These are phyloP conservation scores for Coprinellus micaceus DNA, from an alignment of 768 basidiomycete species.

Conservation along the genomic window DNA sequence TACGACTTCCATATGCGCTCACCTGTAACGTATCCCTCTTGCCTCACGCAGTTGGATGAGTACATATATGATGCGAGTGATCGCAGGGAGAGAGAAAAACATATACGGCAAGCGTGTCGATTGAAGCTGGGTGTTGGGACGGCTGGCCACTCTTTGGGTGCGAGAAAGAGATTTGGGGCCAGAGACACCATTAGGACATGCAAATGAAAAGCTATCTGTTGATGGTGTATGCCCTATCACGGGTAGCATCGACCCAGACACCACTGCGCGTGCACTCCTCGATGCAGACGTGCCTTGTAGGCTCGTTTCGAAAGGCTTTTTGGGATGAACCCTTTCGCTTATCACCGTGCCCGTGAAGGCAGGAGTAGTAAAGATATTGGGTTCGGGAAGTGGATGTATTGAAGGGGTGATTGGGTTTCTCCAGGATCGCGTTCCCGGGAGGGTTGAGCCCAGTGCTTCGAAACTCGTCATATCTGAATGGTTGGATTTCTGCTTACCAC, in stretches of 20 bases:
- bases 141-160: background rate
- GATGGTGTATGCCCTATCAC: constrained; percentile 1
- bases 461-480: background rate
- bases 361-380: background rate
- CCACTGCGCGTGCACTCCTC: background rate
- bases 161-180: too few species aligned
- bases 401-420: constrained; percentile 2
- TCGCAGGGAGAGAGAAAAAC: background rate
- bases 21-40: background rate
- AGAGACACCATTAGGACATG: constrained; percentile 1
- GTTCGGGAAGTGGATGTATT: background rate
- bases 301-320: background rate
- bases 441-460: background rate
- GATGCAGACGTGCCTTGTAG: background rate
- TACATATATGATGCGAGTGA: background rate
- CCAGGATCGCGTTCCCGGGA: background rate
- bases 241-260: background rate
- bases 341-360: background rate
- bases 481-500: background rate
- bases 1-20: background rate
- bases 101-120: background rate
- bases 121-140: background rate
- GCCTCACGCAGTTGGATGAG: too few species aligned
- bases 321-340: background rate
- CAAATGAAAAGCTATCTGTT: background rate